Percentiles rank a stretch among this genome's conserved stretches.
phyloP scores from a whole-genome alignment of 2,329 filamentous ascomycete species.

The Phyllosticta citriasiana region DNA sequence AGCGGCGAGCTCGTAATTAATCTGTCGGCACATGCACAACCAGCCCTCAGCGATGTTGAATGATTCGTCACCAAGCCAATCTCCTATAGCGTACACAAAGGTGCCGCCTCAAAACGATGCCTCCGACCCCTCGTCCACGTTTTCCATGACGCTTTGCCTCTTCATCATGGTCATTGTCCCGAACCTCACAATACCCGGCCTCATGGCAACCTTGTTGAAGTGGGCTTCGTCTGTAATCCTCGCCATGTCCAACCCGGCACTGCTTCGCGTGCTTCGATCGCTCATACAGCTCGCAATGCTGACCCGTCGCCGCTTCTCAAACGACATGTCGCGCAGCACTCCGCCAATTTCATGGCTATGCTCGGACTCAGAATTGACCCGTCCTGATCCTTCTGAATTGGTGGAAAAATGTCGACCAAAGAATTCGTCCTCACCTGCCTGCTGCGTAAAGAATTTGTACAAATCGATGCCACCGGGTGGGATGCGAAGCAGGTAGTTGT shows the following conservation, averaged over 20 bases:
- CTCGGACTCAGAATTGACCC: not conserved
- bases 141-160: conserved; percentile 1
- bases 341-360: not conserved
- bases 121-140: not conserved
- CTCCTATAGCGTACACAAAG: not conserved
- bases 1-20: conserved; percentile 11
- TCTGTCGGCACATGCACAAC: conserved; percentile 7
- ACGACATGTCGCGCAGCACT: not conserved
- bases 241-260: not conserved
- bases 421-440: not conserved
- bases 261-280: not conserved
- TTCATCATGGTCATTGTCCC: not conserved
- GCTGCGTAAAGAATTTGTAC: not conserved
- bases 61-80: not conserved
- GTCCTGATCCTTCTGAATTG: not conserved
- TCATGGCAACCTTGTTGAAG: not conserved
- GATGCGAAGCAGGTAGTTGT: conserved; percentile 2
- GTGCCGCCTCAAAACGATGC: not conserved
- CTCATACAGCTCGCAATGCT: not conserved
- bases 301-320: not conserved
- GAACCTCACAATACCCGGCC: conserved; percentile 5
- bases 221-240: not conserved
- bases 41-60: not conserved
- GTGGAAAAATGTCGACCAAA: not conserved
- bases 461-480: conserved; percentile 4